Base-by-base conservation (phyloP, 2,329 filamentous ascomycete species). In the Nemania sp. region DNA sequence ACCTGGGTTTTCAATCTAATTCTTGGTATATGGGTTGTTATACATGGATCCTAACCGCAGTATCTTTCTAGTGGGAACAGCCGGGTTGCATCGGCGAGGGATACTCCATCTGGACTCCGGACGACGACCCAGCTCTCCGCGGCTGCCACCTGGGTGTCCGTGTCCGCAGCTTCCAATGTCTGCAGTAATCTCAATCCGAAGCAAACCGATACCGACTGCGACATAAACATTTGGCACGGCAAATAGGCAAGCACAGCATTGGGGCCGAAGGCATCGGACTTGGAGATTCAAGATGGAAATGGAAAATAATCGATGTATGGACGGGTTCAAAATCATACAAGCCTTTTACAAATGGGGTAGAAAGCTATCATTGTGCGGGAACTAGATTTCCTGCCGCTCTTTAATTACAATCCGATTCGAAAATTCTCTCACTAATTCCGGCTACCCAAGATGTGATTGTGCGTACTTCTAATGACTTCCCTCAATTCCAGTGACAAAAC, bases 81-180 rank as follows among this genome's bases (percentile, higher is more conserved):
- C 34, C 34, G 1, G 45, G 45, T 3, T 48, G 45, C 7, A 23
- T 5, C 1, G 45, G 45, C 7, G 44, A 48, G 6, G 19, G 22
- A 5, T 24, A 48, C 5, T 48, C 30, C 11, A 48, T 36, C 2
- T 48, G 45, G 45, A 40, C 45, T 1, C 12, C 19, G 1, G 45
- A 48, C 9, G 15, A 5, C 5, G 24, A 48, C 17, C 39, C 20
- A 14, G 34, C 39, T 7, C 17, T 3, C 3, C 34, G 40, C 8
- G 45, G 45, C 1, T 48, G 45, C 8, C 45, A 48, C 34, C 45
- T 36, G 3, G 45, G 45, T 17, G 34, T 48, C 6, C 24, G 26
- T 1, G 45, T 48, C n/a, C 45, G 45, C 3, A 48, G 45, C 17
- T 48, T 48, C 5, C 39, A 40, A 19, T 48, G 45, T n/a, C 45